Evolutionary conservation across 345 rosid genomes (phyloP), one percentile per base, ranked within the genome.

Genomic region (Salix arbutifolia): DNA sequence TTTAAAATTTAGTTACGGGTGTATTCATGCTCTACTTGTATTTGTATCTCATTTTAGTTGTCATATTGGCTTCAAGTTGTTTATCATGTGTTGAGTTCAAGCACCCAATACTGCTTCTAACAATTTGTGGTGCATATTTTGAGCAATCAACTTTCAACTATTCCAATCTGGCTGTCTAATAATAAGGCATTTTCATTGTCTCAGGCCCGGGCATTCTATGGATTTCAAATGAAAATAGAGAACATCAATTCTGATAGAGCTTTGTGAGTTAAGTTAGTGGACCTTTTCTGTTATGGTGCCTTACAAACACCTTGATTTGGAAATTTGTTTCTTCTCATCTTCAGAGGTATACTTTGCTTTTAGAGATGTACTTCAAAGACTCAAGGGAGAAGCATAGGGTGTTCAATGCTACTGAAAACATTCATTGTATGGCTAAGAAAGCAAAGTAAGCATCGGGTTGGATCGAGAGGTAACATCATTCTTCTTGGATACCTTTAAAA

Each of bases 131-230:
- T 72, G 65, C 25, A 8, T 69, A 70, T 17, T 65, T 52, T 71
- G 21, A 9, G 61, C n/a, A 46, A 44, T 4, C 64, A 65, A 5
- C 52, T 50, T 33, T 31, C 1, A 2, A 12, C 35, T 75, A 62
- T 76, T 53, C 78, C n/a, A 21, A 53, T 35, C 25, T 56, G 16
- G 61, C 61, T 46, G 52, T 85, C 74, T 82, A 79, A 88, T 35
- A 64, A 33, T 33, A 88, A 30, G 58, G 26, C 64, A 50, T 83
- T 33, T 19, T 70, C 30, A 5, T 69, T 65, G 37, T 85, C 74
- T 83, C 87, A 91, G 95, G 98, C 97, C 77, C 88, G 93, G 38
- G 97, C 97, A 52, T 92, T 94, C 84, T 94, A 92, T 73, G 94
- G 95, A 52, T 94, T 94, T 83, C 97, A 94, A 85, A 91, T 33